Evolutionary conservation across 2,329 filamentous ascomycete genomes (phyloP).

Genomic region (Aspergillus melleus): DNA sequence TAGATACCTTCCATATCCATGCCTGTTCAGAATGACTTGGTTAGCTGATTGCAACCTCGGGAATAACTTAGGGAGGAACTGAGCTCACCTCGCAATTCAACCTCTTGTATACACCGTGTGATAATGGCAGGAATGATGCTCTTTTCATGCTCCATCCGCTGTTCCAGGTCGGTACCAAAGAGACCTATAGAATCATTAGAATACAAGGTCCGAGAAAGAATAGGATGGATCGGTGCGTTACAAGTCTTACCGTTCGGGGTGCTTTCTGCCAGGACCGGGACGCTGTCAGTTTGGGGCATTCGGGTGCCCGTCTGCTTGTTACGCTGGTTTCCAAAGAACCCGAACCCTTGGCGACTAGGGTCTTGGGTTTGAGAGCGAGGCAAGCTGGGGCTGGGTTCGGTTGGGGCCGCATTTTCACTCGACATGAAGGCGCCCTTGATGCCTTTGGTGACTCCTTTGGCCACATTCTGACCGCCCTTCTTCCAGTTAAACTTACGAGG

Average conservation of each 20-base stretch:
- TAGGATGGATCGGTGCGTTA: background rate
- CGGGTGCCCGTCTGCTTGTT: constrained; percentile 41
- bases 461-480: constrained; percentile 89
- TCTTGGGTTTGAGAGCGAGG: constrained; percentile 45
- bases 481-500: constrained; percentile 99
- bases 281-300: constrained; percentile 46
- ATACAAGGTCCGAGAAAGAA: background rate
- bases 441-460: constrained; percentile 90
- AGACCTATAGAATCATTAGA: constrained; percentile 50
- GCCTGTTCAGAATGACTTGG: constrained; percentile 36
- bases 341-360: constrained; percentile 62
- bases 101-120: constrained; percentile 91
- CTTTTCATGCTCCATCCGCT: constrained; percentile 84
- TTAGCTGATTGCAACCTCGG: background rate
- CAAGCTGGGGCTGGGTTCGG: constrained; percentile 30
- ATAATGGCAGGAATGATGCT: constrained; percentile 88
- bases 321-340: constrained; percentile 64
- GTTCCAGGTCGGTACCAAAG: constrained; percentile 85
- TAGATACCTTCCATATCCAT: constrained; percentile 99
- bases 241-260: constrained; percentile 39
- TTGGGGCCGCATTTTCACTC: constrained; percentile 54
- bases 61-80: constrained; percentile 14
- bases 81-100: constrained; percentile 74
- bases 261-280: constrained; percentile 40
- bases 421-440: constrained; percentile 88